A percentile compares a stretch with the other conserved stretches of the same genome.
phyloP scores from a whole-genome alignment of 257 asterid genomes.

The Haberlea rhodopensis region DNA sequence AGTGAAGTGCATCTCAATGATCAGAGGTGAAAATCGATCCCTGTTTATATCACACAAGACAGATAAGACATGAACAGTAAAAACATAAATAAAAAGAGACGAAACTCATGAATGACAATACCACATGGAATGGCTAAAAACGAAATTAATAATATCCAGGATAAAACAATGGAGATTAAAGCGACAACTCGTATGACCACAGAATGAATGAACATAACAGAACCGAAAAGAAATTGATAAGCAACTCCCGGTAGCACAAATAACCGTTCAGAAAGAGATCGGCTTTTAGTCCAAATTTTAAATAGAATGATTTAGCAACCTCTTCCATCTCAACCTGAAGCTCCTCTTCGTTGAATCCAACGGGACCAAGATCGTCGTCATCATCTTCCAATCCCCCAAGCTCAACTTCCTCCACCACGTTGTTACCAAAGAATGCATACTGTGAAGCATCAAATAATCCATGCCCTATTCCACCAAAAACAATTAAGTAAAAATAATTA shows the following conservation, averaged over 20 bases:
- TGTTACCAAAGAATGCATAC: constrained; percentile 85
- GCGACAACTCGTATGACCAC: no score
- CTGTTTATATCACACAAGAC: not conserved
- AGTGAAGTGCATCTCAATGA: not conserved
- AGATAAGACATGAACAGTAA: not conserved
- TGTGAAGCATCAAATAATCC: constrained; percentile 87
- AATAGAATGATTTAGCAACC: constrained; percentile 35
- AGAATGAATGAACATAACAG: not conserved
- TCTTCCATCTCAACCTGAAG: constrained; percentile 67
- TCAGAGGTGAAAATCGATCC: not conserved
- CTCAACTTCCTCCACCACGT: constrained; percentile 79
- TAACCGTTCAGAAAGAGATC: no score
- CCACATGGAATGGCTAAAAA: not conserved
- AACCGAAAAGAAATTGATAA: not conserved
- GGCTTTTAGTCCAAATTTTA: not conserved
- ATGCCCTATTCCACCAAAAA: constrained; percentile 39
- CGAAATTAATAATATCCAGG: not conserved
- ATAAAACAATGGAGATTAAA: no score
- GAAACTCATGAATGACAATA: not conserved
- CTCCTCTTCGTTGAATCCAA: constrained; percentile 57
- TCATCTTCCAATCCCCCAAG: constrained; percentile 95
- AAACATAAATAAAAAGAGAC: no score
- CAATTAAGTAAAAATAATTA: not conserved
- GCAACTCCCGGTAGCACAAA: not conserved
- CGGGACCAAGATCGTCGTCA: constrained; percentile 54